Evolutionary conservation across 139 green algal species (phyloP).

Genomic region (Chlamydomonas incerta): DNA sequence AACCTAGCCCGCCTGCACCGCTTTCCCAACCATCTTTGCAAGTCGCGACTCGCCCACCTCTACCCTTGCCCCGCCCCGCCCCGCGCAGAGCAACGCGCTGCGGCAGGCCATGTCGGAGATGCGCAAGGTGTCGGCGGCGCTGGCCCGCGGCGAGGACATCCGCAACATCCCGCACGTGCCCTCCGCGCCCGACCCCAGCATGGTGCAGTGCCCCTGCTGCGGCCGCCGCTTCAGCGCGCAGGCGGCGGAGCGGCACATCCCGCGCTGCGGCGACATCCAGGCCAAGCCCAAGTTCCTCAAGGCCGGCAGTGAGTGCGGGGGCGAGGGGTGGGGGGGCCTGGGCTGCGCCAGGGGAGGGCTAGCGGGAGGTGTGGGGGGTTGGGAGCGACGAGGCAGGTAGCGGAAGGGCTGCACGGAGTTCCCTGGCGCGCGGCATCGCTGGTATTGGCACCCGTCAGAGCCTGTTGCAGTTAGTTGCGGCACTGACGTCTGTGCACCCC

Average conservation of each 20-base stretch:
- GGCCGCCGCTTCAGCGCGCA: slow-evolving; percentile 58
- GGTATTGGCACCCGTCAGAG: too few relatives aligned
- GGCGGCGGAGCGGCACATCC: slow-evolving; percentile 67
- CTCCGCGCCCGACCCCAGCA: slow-evolving; percentile 52
- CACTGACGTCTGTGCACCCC: background rate
- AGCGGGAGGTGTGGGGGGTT: background rate
- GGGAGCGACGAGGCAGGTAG: too few relatives aligned
- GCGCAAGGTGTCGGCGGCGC: slow-evolving; percentile 44
- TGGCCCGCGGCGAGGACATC: slow-evolving; percentile 50
- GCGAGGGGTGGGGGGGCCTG: too few relatives aligned
- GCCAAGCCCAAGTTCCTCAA: slow-evolving; percentile 57
- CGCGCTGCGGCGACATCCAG: slow-evolving; percentile 51
- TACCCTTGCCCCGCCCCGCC: background rate
- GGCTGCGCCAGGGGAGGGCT: too few relatives aligned
- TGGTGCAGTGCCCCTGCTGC: slow-evolving; percentile 63
- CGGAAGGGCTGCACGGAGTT: too few relatives aligned
- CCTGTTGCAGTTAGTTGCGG: background rate
- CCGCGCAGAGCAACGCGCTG: slow-evolving; percentile 49
- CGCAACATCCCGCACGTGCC: slow-evolving; percentile 54
- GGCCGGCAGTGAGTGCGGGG: slow-evolving; percentile 27
- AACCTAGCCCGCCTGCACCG: background rate
- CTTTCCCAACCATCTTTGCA: too few relatives aligned
- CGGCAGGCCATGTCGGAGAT: slow-evolving; percentile 54
- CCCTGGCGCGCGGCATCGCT: too few relatives aligned
- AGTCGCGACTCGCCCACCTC: background rate